Evolutionary conservation across 2,329 filamentous ascomycete species (phyloP), one percentile per base, ranked within the genome.

Genomic region (Neocatenulostroma microsporum): DNA sequence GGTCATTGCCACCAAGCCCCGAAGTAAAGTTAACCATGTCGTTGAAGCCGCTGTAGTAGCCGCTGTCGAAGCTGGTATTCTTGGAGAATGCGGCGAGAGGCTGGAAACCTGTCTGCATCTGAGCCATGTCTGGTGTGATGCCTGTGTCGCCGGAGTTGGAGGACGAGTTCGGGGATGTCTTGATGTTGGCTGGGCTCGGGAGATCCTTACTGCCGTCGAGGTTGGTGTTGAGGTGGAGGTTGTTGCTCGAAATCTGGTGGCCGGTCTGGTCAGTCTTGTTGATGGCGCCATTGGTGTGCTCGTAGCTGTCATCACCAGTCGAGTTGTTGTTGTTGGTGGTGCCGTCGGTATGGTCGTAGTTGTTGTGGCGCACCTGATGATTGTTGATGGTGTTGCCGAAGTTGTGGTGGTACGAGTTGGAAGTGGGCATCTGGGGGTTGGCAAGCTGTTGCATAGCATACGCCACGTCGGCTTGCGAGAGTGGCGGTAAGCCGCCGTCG

Each of bases 11-110:
- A n/a, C n/a, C n/a, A n/a, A n/a, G n/a, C n/a, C n/a, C n/a, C n/a
- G n/a, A n/a, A n/a, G n/a, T n/a, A n/a, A n/a, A n/a, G n/a, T n/a
- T n/a, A n/a, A n/a, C n/a, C n/a, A n/a, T n/a, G n/a, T n/a, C n/a
- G n/a, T n/a, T n/a, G n/a, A n/a, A 13, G 31, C 8, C 21, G 11
- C 25, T 25, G 20, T 13, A 13, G 25, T 24, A 35, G 24, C 30
- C 32, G 26, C 30, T 35, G 31, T 35, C 24, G 37, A 35, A 39
- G 37, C 37, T 35, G 24, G 7, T 15, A 27, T 19, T 26, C 13
- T 33, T 10, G 3, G 26, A 28, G 25, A 29, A 11, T 14, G 24
- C 27, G 4, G 34, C 29, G 19, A n/a, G 13, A 21, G 11, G 24
- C 8, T 12, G 2, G 21, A 35, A 35, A 15, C 28, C 19, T 10